Evolutionary conservation across 2,329 filamentous ascomycete genomes (phyloP).

Genomic region (Trichoderma sp.): DNA sequence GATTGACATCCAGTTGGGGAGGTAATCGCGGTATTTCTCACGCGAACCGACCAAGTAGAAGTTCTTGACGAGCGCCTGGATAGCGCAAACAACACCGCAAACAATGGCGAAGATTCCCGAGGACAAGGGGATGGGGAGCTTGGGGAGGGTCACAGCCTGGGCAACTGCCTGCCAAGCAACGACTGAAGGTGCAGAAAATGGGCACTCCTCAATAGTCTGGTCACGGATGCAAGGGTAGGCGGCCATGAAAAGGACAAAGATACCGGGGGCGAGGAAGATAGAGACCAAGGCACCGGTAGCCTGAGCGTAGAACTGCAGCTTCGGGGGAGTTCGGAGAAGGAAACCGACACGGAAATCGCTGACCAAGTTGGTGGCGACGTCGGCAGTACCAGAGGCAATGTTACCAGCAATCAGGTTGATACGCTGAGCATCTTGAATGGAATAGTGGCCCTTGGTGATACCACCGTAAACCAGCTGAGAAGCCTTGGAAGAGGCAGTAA

Average conservation of each 20-base stretch:
- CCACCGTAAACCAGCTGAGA: constrained; percentile 67
- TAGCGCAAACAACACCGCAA: constrained; percentile 48
- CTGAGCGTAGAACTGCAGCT: constrained; percentile 66
- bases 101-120: constrained; percentile 56
- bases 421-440: constrained; percentile 52
- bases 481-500: constrained; percentile 66
- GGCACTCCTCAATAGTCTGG: constrained; percentile 42
- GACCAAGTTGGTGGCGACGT: constrained; percentile 52
- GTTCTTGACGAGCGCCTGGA: constrained; percentile 53
- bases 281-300: constrained; percentile 59
- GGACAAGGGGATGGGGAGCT: constrained; percentile 53
- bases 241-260: constrained; percentile 65
- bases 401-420: constrained; percentile 64
- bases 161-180: constrained; percentile 65
- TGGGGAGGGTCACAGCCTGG: constrained; percentile 54
- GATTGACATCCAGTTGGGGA: constrained; percentile 62
- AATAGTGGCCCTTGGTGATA: constrained; percentile 55
- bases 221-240: constrained; percentile 67
- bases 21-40: constrained; percentile 54
- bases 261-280: constrained; percentile 63
- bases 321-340: constrained; percentile 61
- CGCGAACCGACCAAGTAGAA: constrained; percentile 50
- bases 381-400: constrained; percentile 54
- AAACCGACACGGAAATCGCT: constrained; percentile 67
- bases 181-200: constrained; percentile 62